Conservation (phyloP, 177 flowering plant genomes). For the Vitis hybrid region DNA sequence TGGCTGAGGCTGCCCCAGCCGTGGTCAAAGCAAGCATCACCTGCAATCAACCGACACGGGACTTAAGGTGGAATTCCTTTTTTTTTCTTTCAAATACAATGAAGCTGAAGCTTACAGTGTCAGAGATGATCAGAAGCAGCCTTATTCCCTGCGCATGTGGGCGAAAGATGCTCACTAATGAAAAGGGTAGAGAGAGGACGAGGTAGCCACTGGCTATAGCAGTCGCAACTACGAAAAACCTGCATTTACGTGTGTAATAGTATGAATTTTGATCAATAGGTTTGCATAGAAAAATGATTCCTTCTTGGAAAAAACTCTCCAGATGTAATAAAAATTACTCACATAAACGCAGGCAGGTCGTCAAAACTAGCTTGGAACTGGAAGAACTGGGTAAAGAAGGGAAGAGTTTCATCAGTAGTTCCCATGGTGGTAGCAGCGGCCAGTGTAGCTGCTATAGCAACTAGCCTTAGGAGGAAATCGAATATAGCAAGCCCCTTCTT, state of each 20-base stretch:
- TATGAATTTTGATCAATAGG: too few species aligned
- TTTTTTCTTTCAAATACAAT: background rate
- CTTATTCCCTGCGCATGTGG: slow-evolving; percentile 48
- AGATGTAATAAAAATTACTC: slow-evolving; percentile 14
- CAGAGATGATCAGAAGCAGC: slow-evolving; percentile 53
- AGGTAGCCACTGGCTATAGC: slow-evolving; percentile 65
- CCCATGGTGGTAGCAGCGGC: slow-evolving; percentile 69
- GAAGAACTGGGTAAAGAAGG: slow-evolving; percentile 84
- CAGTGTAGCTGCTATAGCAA: slow-evolving; percentile 45
- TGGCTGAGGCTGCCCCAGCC: slow-evolving; percentile 51
- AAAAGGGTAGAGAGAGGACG: slow-evolving; percentile 72
- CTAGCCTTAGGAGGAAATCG: slow-evolving; percentile 62
- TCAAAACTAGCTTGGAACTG: slow-evolving; percentile 74
- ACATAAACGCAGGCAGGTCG: slow-evolving; percentile 76
- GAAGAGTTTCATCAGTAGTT: slow-evolving; percentile 71
- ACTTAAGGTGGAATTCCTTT: background rate
- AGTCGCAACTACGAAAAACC: slow-evolving; percentile 77
- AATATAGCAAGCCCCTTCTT: slow-evolving; percentile 54
- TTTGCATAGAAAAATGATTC: too few species aligned
- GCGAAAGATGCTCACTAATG: slow-evolving; percentile 59
- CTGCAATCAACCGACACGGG: slow-evolving; percentile 26
- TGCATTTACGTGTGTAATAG: slow-evolving; percentile 21
- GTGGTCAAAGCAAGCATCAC: slow-evolving; percentile 52
- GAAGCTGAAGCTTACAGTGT: slow-evolving; percentile 46
- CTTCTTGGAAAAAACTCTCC: too few species aligned